Conservation (phyloP, 176 grass and related monocot species). For the Carex littledalei region DNA sequence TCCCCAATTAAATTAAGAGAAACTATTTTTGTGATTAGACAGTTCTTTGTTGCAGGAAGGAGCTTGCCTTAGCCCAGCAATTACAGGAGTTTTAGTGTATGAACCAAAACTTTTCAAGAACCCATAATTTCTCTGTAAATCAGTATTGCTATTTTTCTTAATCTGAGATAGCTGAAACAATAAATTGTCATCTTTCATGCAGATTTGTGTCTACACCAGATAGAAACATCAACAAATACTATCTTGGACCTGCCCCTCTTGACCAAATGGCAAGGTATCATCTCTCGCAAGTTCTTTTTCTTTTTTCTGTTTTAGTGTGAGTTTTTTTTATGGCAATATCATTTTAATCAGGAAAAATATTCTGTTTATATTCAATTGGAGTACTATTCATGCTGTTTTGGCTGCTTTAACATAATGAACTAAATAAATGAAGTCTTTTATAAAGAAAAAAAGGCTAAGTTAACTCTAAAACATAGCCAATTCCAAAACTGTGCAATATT, state of each 20-base stretch:
- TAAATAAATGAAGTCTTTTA: neutral
- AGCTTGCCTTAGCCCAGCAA: conserved; percentile 9
- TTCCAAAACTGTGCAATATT: too few relatives aligned
- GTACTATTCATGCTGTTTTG: neutral
- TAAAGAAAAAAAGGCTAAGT: too few relatives aligned
- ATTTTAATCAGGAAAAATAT: neutral
- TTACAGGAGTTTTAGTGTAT: conserved; percentile 39
- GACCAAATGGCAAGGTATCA: conserved; percentile 36
- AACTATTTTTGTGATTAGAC: neutral
- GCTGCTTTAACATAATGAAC: neutral
- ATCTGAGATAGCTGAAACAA: neutral
- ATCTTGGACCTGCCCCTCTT: conserved; percentile 40
- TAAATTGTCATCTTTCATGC: neutral
- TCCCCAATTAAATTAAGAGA: neutral
- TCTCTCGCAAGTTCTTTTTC: neutral
- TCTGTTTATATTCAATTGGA: neutral
- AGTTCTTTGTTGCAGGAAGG: conserved; percentile 26
- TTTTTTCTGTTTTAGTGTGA: too few relatives aligned
- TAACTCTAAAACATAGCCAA: too few relatives aligned
- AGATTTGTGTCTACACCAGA: conserved; percentile 38
- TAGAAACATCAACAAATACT: conserved; percentile 39
- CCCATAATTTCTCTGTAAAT: neutral
- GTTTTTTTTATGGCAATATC: neutral
- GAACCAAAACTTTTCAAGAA: neutral
- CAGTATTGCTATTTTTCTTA: neutral